phyloP scores from a whole-genome alignment of 2,329 filamentous ascomycete genomes.

The Aspergillus calidoustus region DNA sequence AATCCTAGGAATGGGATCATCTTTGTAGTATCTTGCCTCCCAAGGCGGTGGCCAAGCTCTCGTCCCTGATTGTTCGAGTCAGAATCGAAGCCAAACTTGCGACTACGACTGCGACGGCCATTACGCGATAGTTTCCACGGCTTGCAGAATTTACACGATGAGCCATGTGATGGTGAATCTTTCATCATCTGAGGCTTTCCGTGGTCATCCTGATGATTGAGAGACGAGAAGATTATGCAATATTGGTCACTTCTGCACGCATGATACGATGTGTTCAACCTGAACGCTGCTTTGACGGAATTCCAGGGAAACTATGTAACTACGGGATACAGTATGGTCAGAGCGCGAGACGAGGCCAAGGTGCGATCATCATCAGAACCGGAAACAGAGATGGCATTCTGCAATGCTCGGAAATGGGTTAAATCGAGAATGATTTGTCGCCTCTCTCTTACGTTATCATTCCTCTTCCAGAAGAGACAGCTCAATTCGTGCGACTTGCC shows the following conservation, averaged over 20 bases:
- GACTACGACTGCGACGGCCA: not conserved
- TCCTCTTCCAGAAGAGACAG: not conserved
- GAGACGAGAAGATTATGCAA: slow-evolving; percentile 12
- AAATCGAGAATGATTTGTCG: not conserved
- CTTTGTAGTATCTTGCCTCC: not conserved
- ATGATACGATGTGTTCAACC: slow-evolving; percentile 17
- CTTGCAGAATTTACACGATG: slow-evolving; percentile 9
- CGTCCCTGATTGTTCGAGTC: slow-evolving; percentile 9
- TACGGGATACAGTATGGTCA: not conserved
- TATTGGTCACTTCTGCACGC: slow-evolving; percentile 16
- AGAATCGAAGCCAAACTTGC: not conserved
- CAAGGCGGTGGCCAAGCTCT: slow-evolving; percentile 12
- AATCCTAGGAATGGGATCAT: slow-evolving; percentile 16
- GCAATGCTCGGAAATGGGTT: not conserved
- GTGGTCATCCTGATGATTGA: slow-evolving; percentile 7
- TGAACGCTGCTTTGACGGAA: not conserved
- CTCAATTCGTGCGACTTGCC: slow-evolving; percentile 12
- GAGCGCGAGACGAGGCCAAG: slow-evolving; percentile 13
- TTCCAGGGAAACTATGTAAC: not conserved
- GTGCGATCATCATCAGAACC: slow-evolving; percentile 4
- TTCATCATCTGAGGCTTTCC: slow-evolving; percentile 21
- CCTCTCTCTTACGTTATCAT: slow-evolving; percentile 11
- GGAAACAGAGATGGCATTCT: slow-evolving; percentile 9
- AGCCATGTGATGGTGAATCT: slow-evolving; percentile 23
- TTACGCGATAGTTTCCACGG: slow-evolving; percentile 14